Conservation (phyloP, 2,329 filamentous ascomycete species). For the Penicillium hordei region DNA sequence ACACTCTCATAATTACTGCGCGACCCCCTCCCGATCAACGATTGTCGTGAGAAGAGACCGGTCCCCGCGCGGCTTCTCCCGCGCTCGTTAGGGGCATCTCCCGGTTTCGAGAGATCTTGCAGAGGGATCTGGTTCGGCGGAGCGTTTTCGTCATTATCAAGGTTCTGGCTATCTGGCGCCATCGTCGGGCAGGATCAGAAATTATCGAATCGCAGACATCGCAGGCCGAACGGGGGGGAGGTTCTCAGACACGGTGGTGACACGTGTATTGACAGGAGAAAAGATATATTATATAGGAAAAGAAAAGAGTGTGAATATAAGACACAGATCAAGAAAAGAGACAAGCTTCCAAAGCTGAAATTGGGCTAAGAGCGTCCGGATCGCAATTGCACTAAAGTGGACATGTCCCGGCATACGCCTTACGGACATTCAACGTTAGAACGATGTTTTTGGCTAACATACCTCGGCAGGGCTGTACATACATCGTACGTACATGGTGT, state of each 20-base stretch:
- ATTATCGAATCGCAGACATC: conserved; percentile 43
- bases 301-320: not conserved
- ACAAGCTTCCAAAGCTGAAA: not conserved
- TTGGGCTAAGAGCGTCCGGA: conserved; percentile 13
- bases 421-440: not conserved
- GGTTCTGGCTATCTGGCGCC: conserved; percentile 41
- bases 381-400: conserved; percentile 19
- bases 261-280: conserved; percentile 1
- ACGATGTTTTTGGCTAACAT: not conserved
- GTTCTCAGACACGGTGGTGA: conserved; percentile 4
- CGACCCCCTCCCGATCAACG: conserved; percentile 41
- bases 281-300: not conserved
- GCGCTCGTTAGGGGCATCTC: conserved; percentile 33
- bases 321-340: not conserved
- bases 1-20: conserved; percentile 55
- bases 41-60: conserved; percentile 47
- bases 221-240: conserved; percentile 26
- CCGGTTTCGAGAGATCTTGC: conserved; percentile 57
- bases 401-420: conserved; percentile 11
- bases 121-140: conserved; percentile 62
- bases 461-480: not conserved
- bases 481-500: not conserved
- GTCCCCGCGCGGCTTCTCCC: conserved; percentile 38
- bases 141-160: conserved; percentile 29
- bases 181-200: conserved; percentile 37